phyloP scores from a whole-genome alignment of 805 yeast genomes.

The Monosporozyma yasuniensis region DNA sequence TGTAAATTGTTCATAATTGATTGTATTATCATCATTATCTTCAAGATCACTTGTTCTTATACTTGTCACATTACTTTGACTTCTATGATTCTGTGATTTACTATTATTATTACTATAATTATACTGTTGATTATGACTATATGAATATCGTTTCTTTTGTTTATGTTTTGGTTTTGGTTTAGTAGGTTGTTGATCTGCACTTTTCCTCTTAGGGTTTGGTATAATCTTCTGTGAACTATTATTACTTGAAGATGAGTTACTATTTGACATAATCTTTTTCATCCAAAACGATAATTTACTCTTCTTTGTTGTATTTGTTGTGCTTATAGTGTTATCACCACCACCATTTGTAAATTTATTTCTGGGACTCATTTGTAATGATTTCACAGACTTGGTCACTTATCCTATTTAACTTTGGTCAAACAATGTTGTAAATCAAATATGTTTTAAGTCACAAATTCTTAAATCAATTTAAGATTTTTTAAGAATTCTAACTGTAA shows the following conservation, averaged over 20 bases:
- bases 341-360: neutral
- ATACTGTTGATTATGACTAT: neutral
- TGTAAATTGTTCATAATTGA: slow-evolving; percentile 3
- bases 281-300: slow-evolving; percentile 28
- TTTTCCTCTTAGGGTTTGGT: neutral
- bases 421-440: no score
- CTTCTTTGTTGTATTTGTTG: slow-evolving; percentile 10
- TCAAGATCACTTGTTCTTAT: neutral
- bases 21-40: neutral
- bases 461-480: neutral
- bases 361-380: neutral
- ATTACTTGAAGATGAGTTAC: slow-evolving; percentile 2
- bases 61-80: neutral
- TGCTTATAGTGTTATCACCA: neutral
- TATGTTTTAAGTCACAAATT: neutral
- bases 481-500: neutral
- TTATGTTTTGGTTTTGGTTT: neutral
- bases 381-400: no score
- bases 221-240: neutral
- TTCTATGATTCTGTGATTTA: neutral
- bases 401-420: no score
- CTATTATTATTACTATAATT: neutral
- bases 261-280: slow-evolving; percentile 24
- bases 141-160: neutral
- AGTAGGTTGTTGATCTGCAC: neutral